Base-by-base conservation (phyloP, 805 yeast genomes). In the Vanderwaltozyma polyspora region DNA sequence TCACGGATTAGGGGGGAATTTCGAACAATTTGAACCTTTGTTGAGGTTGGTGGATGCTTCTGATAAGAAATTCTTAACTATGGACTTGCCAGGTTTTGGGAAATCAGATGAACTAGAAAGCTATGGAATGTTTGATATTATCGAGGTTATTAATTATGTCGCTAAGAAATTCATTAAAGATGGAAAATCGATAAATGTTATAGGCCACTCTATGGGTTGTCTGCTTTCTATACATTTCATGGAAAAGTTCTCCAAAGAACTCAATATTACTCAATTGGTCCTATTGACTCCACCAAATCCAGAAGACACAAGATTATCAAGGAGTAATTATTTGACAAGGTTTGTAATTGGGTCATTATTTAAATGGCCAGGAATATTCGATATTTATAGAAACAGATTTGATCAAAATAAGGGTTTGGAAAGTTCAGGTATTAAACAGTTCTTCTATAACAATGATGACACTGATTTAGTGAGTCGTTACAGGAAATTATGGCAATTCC, bases 1-100 rank as follows among this genome's bases (percentile, higher is more conserved):
- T 14, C 96, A 86, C 60, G 97, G 97, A 0, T 57, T 89, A 15
- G 97, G 96, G 1, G 97, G 97, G 2, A 89, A 78, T 46, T 63
- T 82, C 51, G 73, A 84, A 16, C 95, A 86, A 53, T 87, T 87
- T 53, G 91, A 82, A 48, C 76, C 79, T 1, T 59, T 83, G 25
- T 58, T 83, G 52, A 36, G 51, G 6, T 76, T 74, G 19, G 63
- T 73, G 33, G 71, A 82, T 43, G 61, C 79, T 23, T 75, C 72
- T 43, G 70, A 76, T 41, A 70, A 74, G 40, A 78, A 74, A 36
- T 68, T 85, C 14, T 49, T 81, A 27, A 72, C 87, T 0, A 45
- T 87, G 12, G 97, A 87, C 52, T 60, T 86, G 33, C 95, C 95
- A 1, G 97, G 96, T 0, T 84, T 84, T 55, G 97, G 97, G 3